These are phyloP conservation scores for Pestalotiopsis sp. DNA, from an alignment of 2,329 filamentous ascomycete species.

Conservation along the genomic window DNA sequence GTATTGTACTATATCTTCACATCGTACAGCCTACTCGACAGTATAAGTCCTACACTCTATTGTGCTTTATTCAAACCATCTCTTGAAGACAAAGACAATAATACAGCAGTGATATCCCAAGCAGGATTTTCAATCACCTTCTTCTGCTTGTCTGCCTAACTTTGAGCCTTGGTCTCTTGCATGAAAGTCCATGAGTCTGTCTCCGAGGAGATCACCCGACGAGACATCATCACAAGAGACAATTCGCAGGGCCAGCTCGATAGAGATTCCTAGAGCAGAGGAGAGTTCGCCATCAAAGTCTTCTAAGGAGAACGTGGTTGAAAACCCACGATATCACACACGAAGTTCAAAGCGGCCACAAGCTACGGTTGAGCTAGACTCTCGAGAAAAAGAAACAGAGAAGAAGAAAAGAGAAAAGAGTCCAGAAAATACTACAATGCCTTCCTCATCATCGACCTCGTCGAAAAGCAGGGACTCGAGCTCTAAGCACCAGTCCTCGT, in stretches of 20 bases:
- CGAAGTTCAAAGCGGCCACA: slow-evolving; percentile 12
- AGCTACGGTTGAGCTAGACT: slow-evolving; percentile 7
- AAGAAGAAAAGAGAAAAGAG: neutral
- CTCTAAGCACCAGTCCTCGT: slow-evolving; percentile 35
- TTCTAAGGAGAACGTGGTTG: neutral
- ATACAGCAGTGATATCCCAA: neutral
- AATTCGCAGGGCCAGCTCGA: neutral
- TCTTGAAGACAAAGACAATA: no score
- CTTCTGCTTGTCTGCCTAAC: neutral
- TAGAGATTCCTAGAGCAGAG: neutral
- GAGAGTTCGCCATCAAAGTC: neutral
- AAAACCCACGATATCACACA: slow-evolving; percentile 18
- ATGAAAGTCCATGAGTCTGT: slow-evolving; percentile 13
- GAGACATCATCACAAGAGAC: slow-evolving; percentile 17
- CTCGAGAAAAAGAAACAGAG: slow-evolving; percentile 14
- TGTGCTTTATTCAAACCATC: neutral
- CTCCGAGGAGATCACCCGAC: slow-evolving; percentile 1
- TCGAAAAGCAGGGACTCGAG: slow-evolving; percentile 39
- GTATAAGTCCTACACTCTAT: neutral
- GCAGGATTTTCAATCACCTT: neutral
- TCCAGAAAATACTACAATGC: slow-evolving; percentile 15
- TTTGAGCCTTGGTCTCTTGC: neutral
- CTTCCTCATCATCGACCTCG: slow-evolving; percentile 27
- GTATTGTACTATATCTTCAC: neutral
- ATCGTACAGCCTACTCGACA: neutral